Conservation (phyloP, 2,329 filamentous ascomycete species). For the Fusarium citri region DNA sequence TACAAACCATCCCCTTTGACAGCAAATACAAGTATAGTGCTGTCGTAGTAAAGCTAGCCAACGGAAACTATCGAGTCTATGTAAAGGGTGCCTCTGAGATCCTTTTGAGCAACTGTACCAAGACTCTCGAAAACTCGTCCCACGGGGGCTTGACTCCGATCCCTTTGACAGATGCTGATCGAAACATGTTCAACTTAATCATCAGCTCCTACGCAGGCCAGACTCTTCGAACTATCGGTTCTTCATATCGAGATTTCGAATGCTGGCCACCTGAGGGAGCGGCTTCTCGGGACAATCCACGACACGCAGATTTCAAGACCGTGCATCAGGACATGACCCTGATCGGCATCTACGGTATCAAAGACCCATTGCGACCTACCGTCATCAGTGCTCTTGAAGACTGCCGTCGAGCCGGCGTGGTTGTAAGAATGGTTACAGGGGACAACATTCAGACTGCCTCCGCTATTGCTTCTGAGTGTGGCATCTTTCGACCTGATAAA, state of each 20-base stretch:
- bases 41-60: constrained; percentile 62
- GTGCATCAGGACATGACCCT: constrained; percentile 58
- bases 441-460: constrained; percentile 59
- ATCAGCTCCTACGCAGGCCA: constrained; percentile 71
- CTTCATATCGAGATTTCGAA: constrained; percentile 78
- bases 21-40: constrained; percentile 68
- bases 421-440: constrained; percentile 73
- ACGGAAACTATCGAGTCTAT: constrained; percentile 59
- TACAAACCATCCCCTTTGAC: constrained; percentile 66
- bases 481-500: constrained; percentile 57
- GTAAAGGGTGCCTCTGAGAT: constrained; percentile 70
- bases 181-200: constrained; percentile 63
- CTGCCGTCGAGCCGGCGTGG: constrained; percentile 74
- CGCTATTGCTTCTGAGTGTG: constrained; percentile 60
- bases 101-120: constrained; percentile 59
- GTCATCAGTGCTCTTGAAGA: constrained; percentile 72
- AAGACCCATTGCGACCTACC: constrained; percentile 72
- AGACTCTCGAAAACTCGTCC: constrained; percentile 62
- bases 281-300: constrained; percentile 71
- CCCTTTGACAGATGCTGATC: constrained; percentile 64
- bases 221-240: constrained; percentile 78
- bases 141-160: constrained; percentile 62
- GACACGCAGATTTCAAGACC: constrained; percentile 61
- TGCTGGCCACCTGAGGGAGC: constrained; percentile 75
- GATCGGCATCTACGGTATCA: constrained; percentile 70